Evolutionary conservation across 1,139 yeast genomes (phyloP).

Genomic region (Nadsonia commutata): DNA sequence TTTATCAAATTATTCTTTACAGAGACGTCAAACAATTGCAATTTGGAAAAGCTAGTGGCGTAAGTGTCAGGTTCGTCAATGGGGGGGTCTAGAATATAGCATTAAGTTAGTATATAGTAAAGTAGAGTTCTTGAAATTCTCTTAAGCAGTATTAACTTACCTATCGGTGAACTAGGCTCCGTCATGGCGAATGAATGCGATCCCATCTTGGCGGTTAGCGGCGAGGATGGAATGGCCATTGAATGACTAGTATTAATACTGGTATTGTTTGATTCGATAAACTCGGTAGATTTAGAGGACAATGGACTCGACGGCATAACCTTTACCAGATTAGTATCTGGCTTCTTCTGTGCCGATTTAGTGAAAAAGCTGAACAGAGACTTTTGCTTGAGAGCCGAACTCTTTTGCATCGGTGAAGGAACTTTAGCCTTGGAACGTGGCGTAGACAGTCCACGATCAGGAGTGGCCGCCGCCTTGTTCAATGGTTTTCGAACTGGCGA

Average conservation of each 20-base stretch:
- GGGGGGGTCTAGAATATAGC: background rate
- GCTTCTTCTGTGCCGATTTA: conserved; percentile 8
- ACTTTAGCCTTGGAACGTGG: too few species aligned
- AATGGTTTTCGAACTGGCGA: too few species aligned
- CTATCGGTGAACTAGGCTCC: background rate
- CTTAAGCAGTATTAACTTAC: background rate
- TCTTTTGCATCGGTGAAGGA: background rate
- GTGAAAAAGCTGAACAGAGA: conserved; percentile 14
- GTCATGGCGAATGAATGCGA: background rate
- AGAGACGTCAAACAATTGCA: background rate
- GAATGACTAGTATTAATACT: too few species aligned
- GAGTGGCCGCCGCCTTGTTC: too few species aligned
- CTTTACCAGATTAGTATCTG: conserved; percentile 4
- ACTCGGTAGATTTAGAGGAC: too few species aligned
- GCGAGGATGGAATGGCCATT: background rate
- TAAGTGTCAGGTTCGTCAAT: conserved; percentile 1
- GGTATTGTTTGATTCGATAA: too few species aligned
- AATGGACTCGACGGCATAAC: too few species aligned
- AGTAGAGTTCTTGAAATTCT: too few species aligned
- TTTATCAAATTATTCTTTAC: too few species aligned
- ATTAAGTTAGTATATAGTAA: too few species aligned
- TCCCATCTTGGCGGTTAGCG: conserved; percentile 1
- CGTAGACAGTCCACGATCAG: too few species aligned
- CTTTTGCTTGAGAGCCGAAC: conserved; percentile 8
- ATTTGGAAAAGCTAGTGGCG: conserved; percentile 2